Evolutionary conservation across 2,329 filamentous ascomycete genomes (phyloP).

Genomic region (Hymenoscyphus occultus): DNA sequence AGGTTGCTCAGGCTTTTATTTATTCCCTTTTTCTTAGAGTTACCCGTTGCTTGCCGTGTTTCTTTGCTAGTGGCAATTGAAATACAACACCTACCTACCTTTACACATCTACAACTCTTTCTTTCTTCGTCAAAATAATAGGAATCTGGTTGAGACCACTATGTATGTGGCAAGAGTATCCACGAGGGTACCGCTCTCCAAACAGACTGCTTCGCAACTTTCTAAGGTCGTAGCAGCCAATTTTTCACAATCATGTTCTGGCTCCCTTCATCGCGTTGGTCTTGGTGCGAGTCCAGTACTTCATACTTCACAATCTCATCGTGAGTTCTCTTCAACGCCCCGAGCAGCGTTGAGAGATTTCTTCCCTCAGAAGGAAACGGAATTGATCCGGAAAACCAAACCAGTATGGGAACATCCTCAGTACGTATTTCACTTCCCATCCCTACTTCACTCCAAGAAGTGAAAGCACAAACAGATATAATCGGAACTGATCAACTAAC

Average conservation of each 20-base stretch:
- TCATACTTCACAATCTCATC: constrained; percentile 16
- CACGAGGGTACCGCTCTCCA: constrained; percentile 27
- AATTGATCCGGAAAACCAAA: constrained; percentile 55
- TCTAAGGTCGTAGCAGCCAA: constrained; percentile 5
- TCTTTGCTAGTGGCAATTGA: background rate
- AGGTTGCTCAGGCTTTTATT: background rate
- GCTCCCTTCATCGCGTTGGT: background rate
- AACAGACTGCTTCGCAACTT: constrained; percentile 30
- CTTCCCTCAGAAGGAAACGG: constrained; percentile 35
- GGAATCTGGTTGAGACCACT: constrained; percentile 12
- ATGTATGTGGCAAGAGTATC: constrained; percentile 33
- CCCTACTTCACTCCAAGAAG: too few species aligned
- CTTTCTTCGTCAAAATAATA: background rate
- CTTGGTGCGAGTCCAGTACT: constrained; percentile 16
- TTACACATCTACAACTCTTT: background rate
- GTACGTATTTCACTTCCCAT: constrained; percentile 22
- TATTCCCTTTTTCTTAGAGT: background rate
- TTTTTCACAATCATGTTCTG: constrained; percentile 8
- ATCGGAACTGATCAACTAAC: background rate
- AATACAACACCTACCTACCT: background rate
- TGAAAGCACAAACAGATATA: constrained; percentile 2
- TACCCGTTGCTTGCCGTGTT: background rate
- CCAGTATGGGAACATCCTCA: constrained; percentile 57
- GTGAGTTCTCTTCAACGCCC: constrained; percentile 32
- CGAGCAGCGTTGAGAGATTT: constrained; percentile 30